A percentile compares a stretch with the other conserved stretches of the same genome.
These are phyloP conservation scores for Geranium rotundifolium DNA, from an alignment of 345 rosid genomes.

Conservation along the genomic window DNA sequence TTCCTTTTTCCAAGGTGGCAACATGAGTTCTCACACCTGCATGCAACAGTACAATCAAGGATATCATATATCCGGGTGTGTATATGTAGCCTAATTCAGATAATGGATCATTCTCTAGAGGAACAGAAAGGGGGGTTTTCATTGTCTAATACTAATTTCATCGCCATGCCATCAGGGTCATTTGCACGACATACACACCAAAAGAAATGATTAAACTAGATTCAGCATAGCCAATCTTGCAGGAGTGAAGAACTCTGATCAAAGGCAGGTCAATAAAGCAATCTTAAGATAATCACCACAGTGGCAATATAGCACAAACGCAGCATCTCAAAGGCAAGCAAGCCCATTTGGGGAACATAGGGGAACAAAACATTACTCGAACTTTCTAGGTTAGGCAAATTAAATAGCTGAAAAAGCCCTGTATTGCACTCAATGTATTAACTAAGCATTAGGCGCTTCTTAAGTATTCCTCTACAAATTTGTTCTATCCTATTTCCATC, in stretches of 20 bases:
- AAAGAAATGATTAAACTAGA: no score
- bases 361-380: no score
- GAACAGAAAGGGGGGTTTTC: background rate
- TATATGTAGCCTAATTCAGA: background rate
- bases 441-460: no score
- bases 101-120: background rate
- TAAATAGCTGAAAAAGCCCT: no score
- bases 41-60: constrained; percentile 1
- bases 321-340: background rate
- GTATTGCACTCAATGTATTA: no score
- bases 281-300: background rate
- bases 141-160: background rate
- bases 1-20: constrained; percentile 34
- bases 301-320: background rate
- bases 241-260: no score
- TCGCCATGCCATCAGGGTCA: background rate
- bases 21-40: constrained; percentile 56
- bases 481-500: no score
- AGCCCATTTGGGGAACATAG: no score
- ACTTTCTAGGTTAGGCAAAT: no score
- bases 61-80: background rate
- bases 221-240: background rate
- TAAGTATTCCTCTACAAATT: no score
- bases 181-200: background rate
- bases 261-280: background rate